Evolutionary conservation across 2,329 filamentous ascomycete species (phyloP).

Genomic region (Aspergillus intermedius): DNA sequence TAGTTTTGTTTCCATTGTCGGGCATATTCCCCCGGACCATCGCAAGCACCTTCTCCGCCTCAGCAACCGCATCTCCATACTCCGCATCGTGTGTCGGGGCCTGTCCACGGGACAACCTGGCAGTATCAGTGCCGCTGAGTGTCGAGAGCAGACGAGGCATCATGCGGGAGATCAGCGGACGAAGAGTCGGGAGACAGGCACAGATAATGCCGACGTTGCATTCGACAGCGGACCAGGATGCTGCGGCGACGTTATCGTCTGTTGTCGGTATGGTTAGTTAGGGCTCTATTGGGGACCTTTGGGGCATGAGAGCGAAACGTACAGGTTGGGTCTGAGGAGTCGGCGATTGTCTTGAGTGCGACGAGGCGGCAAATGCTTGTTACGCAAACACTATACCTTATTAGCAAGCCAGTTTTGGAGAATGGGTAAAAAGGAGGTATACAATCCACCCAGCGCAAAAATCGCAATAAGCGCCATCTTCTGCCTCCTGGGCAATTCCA

Average conservation of each 20-base stretch:
- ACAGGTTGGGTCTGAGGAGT: conserved; percentile 31
- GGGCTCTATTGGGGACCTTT: background rate
- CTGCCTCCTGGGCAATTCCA: conserved; percentile 39
- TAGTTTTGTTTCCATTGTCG: background rate
- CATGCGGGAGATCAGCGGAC: conserved; percentile 27
- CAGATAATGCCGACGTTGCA: conserved; percentile 37
- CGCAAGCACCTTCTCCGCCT: background rate
- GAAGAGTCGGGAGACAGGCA: conserved; percentile 36
- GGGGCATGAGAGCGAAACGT: conserved; percentile 3
- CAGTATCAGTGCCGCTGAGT: conserved; percentile 8
- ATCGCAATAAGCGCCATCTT: conserved; percentile 36
- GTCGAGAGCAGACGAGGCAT: conserved; percentile 25
- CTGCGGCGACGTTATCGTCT: conserved; percentile 31
- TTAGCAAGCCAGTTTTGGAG: background rate
- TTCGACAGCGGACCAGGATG: conserved; percentile 35
- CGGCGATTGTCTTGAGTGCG: conserved; percentile 25
- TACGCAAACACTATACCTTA: conserved; percentile 22
- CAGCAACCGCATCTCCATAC: background rate
- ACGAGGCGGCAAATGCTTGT: conserved; percentile 30
- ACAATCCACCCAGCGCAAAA: conserved; percentile 38
- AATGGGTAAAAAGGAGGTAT: background rate
- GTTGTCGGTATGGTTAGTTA: conserved; percentile 4
- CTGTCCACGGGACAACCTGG: background rate
- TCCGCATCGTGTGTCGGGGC: background rate
- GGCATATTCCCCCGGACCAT: background rate